These are phyloP conservation scores for Coemansia furcata DNA, from an alignment of 192 early-diverging fungal genomes.

Conservation along the genomic window DNA sequence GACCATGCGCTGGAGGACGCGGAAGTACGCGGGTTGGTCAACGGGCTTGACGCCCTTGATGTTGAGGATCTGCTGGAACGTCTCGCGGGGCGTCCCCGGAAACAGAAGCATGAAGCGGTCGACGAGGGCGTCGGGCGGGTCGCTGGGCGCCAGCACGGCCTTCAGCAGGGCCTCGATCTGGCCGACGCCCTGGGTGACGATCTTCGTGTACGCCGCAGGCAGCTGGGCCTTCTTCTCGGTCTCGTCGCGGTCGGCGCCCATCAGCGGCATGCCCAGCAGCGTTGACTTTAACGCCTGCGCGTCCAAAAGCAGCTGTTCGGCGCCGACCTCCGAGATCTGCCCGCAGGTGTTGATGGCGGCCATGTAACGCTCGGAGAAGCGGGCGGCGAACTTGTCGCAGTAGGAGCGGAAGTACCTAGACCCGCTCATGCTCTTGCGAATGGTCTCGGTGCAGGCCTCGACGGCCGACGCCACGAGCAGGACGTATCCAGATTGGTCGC, in stretches of 20 bases:
- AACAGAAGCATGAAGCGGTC: conserved; percentile 89
- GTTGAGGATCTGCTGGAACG: conserved; percentile 79
- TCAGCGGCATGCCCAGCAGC: conserved; percentile 69
- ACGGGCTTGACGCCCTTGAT: conserved; percentile 72
- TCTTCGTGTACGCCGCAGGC: conserved; percentile 69
- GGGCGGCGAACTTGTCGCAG: conserved; percentile 90
- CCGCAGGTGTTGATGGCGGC: conserved; percentile 71
- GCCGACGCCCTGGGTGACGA: conserved; percentile 77
- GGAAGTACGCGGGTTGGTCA: conserved; percentile 56
- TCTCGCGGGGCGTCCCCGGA: conserved; percentile 61
- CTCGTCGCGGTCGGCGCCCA: conserved; percentile 55
- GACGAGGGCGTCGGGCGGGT: conserved; percentile 80
- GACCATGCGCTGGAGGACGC: conserved; percentile 14
- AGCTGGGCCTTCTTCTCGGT: conserved; percentile 5
- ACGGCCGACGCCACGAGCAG: conserved; percentile 63
- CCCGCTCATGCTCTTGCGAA: conserved; percentile 64
- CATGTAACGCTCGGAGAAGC: conserved; percentile 68
- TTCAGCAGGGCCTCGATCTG: conserved; percentile 88
- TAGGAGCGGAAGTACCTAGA: conserved; percentile 82
- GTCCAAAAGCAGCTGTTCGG: conserved; percentile 94
- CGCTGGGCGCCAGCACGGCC: conserved; percentile 78
- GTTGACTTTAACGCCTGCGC: conserved; percentile 87
- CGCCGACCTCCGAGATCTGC: conserved; percentile 89
- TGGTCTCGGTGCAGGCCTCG: conserved; percentile 53
- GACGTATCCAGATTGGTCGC: conserved; percentile 92